Percentiles rank a stretch among this genome's conserved stretches.
Conservation (phyloP, 352 stramenopile genomes). For the Pythium brassicae region DNA sequence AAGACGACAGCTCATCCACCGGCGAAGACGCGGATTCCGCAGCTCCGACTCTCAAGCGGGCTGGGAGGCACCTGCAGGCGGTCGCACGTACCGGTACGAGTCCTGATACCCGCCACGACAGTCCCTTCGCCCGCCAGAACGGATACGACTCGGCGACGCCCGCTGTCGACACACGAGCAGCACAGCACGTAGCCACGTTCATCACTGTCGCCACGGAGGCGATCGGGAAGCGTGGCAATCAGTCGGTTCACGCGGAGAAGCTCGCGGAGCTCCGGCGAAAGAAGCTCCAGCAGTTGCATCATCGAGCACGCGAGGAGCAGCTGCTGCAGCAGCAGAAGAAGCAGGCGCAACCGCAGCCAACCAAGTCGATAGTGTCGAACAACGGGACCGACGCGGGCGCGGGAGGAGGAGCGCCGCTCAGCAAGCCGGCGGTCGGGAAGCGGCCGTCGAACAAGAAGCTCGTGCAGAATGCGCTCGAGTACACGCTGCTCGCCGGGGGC, state of each 20-base stretch:
- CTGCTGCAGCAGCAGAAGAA: constrained; percentile 24
- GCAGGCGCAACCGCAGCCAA: constrained; percentile 9
- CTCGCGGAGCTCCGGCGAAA: constrained; percentile 48
- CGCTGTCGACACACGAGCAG: too few species aligned
- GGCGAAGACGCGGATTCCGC: background rate
- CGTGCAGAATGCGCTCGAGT: constrained; percentile 81
- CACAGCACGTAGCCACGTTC: constrained; percentile 14
- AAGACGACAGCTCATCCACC: constrained; percentile 5
- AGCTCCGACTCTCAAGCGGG: too few species aligned
- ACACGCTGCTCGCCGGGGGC: constrained; percentile 57
- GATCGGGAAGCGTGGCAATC: background rate
- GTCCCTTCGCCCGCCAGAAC: too few species aligned
- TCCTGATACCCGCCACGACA: too few species aligned
- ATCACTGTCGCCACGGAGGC: constrained; percentile 11
- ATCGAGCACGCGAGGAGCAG: constrained; percentile 34
- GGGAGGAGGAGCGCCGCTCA: background rate
- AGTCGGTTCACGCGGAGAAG: constrained; percentile 8
- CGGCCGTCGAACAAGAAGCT: constrained; percentile 60
- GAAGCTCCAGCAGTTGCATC: constrained; percentile 64
- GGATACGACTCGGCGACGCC: too few species aligned
- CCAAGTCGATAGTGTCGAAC: background rate
- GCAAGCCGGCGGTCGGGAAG: constrained; percentile 19
- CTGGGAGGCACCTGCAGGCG: background rate
- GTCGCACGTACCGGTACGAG: too few species aligned
- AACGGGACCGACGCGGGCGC: background rate